Evolutionary conservation across 2,329 filamentous ascomycete genomes (phyloP).

Genomic region (Exophiala aquamarina): DNA sequence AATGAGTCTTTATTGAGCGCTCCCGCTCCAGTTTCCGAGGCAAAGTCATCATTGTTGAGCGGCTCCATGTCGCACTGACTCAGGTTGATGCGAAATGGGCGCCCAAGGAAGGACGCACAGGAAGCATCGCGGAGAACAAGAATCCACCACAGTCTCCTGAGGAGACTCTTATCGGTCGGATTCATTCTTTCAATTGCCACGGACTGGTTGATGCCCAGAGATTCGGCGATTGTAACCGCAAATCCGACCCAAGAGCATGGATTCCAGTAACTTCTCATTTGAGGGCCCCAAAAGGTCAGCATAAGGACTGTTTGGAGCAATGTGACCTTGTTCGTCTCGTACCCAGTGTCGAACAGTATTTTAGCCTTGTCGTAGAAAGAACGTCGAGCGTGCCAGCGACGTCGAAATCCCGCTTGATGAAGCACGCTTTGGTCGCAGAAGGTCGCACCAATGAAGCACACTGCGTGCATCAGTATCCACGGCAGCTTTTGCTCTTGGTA

Average conservation of each 20-base stretch:
- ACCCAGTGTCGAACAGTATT: conserved; percentile 31
- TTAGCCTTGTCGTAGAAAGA: conserved; percentile 32
- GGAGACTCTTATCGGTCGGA: conserved; percentile 3
- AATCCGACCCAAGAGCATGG: conserved; percentile 29
- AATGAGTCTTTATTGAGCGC: no score
- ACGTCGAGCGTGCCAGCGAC: conserved; percentile 27
- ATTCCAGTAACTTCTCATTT: conserved; percentile 33
- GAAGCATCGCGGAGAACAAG: conserved; percentile 21
- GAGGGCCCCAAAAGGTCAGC: conserved; percentile 31
- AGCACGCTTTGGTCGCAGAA: conserved; percentile 27
- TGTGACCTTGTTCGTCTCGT: conserved; percentile 29
- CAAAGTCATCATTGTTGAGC: conserved; percentile 14
- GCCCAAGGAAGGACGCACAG: conserved; percentile 15
- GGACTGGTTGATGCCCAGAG: conserved; percentile 31
- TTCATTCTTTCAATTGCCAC: conserved; percentile 15
- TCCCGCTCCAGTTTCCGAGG: neutral
- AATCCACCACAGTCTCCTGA: conserved; percentile 27
- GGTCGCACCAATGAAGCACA: conserved; percentile 27
- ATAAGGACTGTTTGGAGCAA: conserved; percentile 30
- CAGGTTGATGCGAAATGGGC: conserved; percentile 17
- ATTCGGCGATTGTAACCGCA: conserved; percentile 29
- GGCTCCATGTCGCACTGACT: conserved; percentile 11
- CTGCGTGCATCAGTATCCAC: conserved; percentile 28
- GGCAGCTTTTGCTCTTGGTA: conserved; percentile 9
- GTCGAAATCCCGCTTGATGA: conserved; percentile 26